Percentiles rank a stretch among this genome's conserved stretches.
phyloP scores from a whole-genome alignment of 495 filamentous ascomycete species.

The Penicillium antarcticum region DNA sequence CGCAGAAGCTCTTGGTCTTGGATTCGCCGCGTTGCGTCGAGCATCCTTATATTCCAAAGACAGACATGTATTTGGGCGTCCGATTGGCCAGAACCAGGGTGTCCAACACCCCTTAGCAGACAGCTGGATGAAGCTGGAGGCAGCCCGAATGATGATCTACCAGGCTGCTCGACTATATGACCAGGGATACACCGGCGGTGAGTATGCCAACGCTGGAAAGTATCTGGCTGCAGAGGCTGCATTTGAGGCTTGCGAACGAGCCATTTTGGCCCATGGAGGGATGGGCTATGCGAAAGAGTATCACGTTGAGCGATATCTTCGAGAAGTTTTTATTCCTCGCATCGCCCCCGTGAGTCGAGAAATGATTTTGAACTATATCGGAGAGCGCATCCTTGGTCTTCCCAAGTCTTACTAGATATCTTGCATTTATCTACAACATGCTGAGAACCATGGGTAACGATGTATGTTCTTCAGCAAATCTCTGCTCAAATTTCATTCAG shows the following conservation, averaged over 20 bases:
- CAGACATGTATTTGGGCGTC: constrained; percentile 62
- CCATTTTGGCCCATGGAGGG: constrained; percentile 63
- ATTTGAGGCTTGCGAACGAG: constrained; percentile 68
- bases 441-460: too few relatives aligned
- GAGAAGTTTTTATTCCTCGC: constrained; percentile 69
- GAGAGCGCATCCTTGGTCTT: constrained; percentile 59
- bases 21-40: constrained; percentile 63
- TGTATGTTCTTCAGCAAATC: too few relatives aligned
- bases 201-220: constrained; percentile 44
- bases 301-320: constrained; percentile 71
- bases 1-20: constrained; percentile 72
- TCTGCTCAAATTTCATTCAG: too few relatives aligned
- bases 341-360: constrained; percentile 73
- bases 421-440: neutral
- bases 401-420: constrained; percentile 44
- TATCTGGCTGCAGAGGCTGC: constrained; percentile 76
- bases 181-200: constrained; percentile 30
- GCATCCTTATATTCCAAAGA: constrained; percentile 65
- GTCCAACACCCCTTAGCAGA: constrained; percentile 71
- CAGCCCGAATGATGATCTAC: constrained; percentile 72
- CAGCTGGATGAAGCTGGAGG: constrained; percentile 74
- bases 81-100: constrained; percentile 71
- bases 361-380: constrained; percentile 77
- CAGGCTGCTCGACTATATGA: constrained; percentile 70
- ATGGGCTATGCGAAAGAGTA: constrained; percentile 80